Conservation (phyloP, 257 asterid species). For the Verbena officinalis region DNA sequence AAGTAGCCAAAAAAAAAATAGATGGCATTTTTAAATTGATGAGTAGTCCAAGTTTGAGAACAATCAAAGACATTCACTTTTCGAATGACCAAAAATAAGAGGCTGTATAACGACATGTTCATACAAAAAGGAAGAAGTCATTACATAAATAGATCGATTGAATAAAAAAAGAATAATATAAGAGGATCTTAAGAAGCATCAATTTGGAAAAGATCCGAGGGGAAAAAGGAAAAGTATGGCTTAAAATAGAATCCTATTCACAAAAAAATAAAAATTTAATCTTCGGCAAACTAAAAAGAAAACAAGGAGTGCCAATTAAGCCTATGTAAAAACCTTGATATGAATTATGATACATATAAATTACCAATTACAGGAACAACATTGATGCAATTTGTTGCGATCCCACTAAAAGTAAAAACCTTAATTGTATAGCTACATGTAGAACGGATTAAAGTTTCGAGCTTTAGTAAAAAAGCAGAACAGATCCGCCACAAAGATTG, state of each 20-base stretch:
- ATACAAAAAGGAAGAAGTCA: neutral
- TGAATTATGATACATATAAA: neutral
- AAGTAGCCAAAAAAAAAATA: neutral
- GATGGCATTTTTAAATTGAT: neutral
- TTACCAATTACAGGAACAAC: neutral
- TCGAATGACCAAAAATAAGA: too few relatives aligned
- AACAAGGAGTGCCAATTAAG: too few relatives aligned
- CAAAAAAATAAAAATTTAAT: neutral
- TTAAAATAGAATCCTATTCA: neutral
- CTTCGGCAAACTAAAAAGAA: neutral
- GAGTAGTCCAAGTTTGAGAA: neutral
- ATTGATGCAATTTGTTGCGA: neutral
- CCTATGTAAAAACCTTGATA: neutral
- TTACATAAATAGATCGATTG: neutral
- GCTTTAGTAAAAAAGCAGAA: neutral
- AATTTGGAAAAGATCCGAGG: too few relatives aligned
- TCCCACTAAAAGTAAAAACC: neutral
- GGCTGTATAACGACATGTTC: too few relatives aligned
- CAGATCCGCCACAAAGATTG: constrained; percentile 37
- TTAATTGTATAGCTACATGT: neutral
- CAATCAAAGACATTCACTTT: neutral
- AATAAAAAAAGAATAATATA: too few relatives aligned
- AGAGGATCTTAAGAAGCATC: too few relatives aligned
- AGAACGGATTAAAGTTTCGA: neutral
- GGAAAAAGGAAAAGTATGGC: neutral